phyloP scores from a whole-genome alignment of 805 yeast genomes.

The Cyberlindnera mycetangii region DNA sequence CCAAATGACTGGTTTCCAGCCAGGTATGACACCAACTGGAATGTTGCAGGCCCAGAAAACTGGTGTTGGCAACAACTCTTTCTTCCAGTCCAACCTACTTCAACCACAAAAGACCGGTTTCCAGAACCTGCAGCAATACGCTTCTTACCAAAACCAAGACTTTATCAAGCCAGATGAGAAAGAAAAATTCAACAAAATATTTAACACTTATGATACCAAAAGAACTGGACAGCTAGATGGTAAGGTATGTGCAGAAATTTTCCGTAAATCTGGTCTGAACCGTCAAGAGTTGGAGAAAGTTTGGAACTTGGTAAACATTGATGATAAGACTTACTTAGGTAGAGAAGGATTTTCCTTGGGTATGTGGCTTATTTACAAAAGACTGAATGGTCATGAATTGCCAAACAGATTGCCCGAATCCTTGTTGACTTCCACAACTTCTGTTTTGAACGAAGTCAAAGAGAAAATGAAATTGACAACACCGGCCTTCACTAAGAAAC shows the following conservation, averaged over 20 bases:
- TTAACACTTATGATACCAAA: constrained; percentile 78
- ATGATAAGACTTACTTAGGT: constrained; percentile 78
- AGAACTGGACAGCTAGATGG: constrained; percentile 74
- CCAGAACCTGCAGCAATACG: constrained; percentile 27
- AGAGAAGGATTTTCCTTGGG: constrained; percentile 94
- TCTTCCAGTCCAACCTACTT: constrained; percentile 34
- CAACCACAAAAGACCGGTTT: constrained; percentile 31
- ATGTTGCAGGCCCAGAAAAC: constrained; percentile 65
- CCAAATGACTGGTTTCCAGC: constrained; percentile 28
- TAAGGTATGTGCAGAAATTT: constrained; percentile 76
- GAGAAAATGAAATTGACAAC: constrained; percentile 35
- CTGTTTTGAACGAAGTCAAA: constrained; percentile 71
- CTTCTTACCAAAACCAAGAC: constrained; percentile 41
- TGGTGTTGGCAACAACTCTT: constrained; percentile 44
- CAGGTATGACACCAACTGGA: constrained; percentile 26
- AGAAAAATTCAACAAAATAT: constrained; percentile 79
- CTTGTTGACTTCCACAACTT: constrained; percentile 81
- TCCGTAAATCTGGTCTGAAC: constrained; percentile 86
- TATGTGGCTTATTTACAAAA: constrained; percentile 92
- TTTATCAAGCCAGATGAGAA: constrained; percentile 87
- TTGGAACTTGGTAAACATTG: constrained; percentile 86
- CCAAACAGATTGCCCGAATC: constrained; percentile 86
- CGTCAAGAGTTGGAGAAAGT: constrained; percentile 84
- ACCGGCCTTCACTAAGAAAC: constrained; percentile 16
- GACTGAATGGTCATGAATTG: constrained; percentile 82